Percentiles rank a stretch among this genome's conserved stretches.
phyloP scores from a whole-genome alignment of 2,329 filamentous ascomycete species.

The Sporothrix inflata region DNA sequence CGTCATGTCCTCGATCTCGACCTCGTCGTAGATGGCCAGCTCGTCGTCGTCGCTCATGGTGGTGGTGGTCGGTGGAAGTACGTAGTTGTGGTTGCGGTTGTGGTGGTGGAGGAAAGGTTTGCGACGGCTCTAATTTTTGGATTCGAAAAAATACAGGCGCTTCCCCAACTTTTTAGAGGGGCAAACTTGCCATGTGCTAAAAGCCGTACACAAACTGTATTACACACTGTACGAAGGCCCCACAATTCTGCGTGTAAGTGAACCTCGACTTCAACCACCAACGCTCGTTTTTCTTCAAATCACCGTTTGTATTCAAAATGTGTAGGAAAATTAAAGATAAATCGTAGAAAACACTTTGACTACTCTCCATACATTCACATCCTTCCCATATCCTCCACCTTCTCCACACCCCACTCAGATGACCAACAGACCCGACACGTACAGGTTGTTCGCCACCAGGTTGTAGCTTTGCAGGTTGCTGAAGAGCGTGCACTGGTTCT shows the following conservation, averaged over 20 bases:
- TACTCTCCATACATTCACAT: neutral
- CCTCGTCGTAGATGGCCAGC: constrained; percentile 88
- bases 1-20: constrained; percentile 99
- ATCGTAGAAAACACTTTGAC: neutral
- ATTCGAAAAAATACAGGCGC: neutral
- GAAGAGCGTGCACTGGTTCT: constrained; percentile 26
- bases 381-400: too few relatives aligned
- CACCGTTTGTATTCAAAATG: neutral
- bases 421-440: constrained; percentile 2
- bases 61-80: neutral
- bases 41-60: constrained; percentile 66
- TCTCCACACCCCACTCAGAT: too few relatives aligned
- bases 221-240: neutral
- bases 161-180: constrained; percentile 19
- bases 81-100: neutral
- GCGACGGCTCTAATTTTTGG: neutral
- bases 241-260: constrained; percentile 26
- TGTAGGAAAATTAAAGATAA: neutral
- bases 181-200: constrained; percentile 8
- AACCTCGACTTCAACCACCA: neutral
- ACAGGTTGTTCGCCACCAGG: neutral
- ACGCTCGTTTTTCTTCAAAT: neutral
- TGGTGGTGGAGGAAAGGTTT: neutral
- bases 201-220: neutral
- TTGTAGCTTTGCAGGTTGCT: neutral